Base-by-base conservation (phyloP, 352 stramenopile species). In the Peronospora destructor region DNA sequence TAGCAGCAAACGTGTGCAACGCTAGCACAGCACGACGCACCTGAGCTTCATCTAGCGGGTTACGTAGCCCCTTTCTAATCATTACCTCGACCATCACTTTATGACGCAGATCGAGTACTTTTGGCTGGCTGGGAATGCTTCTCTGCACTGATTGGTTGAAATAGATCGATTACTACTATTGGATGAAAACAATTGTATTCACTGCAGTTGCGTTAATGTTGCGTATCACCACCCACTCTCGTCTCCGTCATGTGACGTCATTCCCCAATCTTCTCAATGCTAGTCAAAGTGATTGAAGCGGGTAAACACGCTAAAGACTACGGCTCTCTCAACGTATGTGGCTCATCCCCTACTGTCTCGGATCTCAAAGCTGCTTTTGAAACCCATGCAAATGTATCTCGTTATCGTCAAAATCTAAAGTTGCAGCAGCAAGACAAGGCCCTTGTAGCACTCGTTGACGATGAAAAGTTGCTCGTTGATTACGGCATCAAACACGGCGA, bases 11-110 rank as follows among this genome's bases (percentile, higher is more conserved):
- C 35, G 64, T 45, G 68, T 86, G 63, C 52, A 91, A 58, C 42
- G 79, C 79, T 19, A 82, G 55, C 32, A 91, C 76, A 17, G 79
- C 79, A 45, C 73, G 75, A 40, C 73, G 76, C 66, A 91, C 76
- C 61, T 91, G 76, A 38, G 71, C 73, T 49, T 83, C 73, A 16
- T 87, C 76, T 28, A 87, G 57, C 38, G 76, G 76, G 52, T 84
- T 84, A n/a, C 71, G 74, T 35, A 84, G 63, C 40, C 74, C 71
- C 37, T 78, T 82, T 61, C 76, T 81, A 35, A 74, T 52, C 56
- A 64, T 68, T 47, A 61, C 61, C 7, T 59, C 49, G 35, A 25
- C 25, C 56, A 53, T 66, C 1, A 36, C 25, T 32, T n/a, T 25
- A 11, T 11, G 21, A 7, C 21, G n/a, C 26, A 42, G 10, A 14